These are phyloP conservation scores for Leccinum obscurum DNA, from an alignment of 768 basidiomycete species.

Conservation along the genomic window DNA sequence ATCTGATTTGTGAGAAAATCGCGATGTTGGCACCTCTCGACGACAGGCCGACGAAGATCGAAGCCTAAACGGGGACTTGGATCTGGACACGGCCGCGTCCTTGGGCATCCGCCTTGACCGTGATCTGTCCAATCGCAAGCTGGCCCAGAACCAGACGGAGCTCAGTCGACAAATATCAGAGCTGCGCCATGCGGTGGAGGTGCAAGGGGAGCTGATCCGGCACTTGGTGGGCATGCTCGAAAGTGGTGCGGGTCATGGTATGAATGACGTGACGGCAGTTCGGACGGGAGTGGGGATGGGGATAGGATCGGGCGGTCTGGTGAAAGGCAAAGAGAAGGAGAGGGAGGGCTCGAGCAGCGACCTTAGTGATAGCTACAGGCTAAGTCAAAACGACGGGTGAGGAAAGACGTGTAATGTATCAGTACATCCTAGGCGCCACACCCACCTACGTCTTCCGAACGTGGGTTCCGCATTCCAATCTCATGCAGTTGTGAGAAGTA, in stretches of 20 bases:
- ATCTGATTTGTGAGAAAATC: not conserved
- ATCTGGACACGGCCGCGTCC: slow-evolving; percentile 2
- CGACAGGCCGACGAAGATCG: slow-evolving; percentile 4
- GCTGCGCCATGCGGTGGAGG: slow-evolving; percentile 53
- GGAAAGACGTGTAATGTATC: not conserved
- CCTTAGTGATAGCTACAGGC: not conserved
- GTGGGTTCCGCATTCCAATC: no score
- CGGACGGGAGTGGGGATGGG: not conserved
- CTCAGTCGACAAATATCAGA: slow-evolving; percentile 65
- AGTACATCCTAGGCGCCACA: no score
- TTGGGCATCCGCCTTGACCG: slow-evolving; percentile 18
- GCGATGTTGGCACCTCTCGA: not conserved
- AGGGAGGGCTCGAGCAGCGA: not conserved
- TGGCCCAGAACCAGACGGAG: slow-evolving; percentile 67
- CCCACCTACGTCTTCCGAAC: no score
- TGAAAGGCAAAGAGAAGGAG: slow-evolving; percentile 20
- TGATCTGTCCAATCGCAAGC: slow-evolving; percentile 58
- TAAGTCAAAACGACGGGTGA: not conserved
- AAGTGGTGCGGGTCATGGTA: not conserved
- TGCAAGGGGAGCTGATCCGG: slow-evolving; percentile 54
- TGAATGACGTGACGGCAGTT: not conserved
- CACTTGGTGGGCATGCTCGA: slow-evolving; percentile 24
- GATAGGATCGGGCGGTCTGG: not conserved
- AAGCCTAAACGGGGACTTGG: not conserved
- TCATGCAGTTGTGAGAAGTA: no score